A percentile compares a stretch with the other conserved stretches of the same genome.
These are phyloP conservation scores for Trichoderma semiorbis DNA, from an alignment of 2,329 filamentous ascomycete genomes.

Conservation along the genomic window DNA sequence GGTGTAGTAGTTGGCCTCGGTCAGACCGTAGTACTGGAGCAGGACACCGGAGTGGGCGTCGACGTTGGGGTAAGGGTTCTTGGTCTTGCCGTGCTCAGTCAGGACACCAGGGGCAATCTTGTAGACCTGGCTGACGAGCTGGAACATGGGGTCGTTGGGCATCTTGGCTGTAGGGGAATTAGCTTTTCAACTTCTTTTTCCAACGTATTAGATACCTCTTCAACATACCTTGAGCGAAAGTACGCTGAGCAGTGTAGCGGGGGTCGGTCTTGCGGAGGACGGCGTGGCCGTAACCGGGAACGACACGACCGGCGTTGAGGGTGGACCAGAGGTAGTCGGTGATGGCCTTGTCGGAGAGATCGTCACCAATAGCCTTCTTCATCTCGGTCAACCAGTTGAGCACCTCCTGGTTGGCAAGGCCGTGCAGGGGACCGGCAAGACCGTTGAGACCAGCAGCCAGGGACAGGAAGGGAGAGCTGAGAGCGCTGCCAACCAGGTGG, in stretches of 20 bases:
- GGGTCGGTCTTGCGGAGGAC: conserved; percentile 99
- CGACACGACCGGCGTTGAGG: conserved; percentile 90
- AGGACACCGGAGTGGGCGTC: conserved; percentile 99
- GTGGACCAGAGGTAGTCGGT: conserved; percentile 99
- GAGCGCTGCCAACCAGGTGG: conserved; percentile 91
- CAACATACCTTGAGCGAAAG: conserved; percentile 72
- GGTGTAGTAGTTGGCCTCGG: conserved; percentile 99
- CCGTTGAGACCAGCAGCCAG: conserved; percentile 95
- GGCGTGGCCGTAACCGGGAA: conserved; percentile 97
- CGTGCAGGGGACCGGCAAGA: conserved; percentile 96
- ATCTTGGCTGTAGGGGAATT: conserved; percentile 61
- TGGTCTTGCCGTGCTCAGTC: conserved; percentile 99
- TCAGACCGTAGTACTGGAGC: conserved; percentile 98
- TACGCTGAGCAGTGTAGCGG: conserved; percentile 96
- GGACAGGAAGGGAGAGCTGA: conserved; percentile 97
- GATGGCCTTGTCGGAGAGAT: conserved; percentile 94
- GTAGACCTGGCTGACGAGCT: conserved; percentile 99
- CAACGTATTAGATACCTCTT: neutral
- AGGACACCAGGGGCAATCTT: conserved; percentile 98
- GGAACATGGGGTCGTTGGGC: conserved; percentile 98
- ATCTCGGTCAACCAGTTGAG: conserved; percentile 99
- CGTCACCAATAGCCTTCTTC: conserved; percentile 91
- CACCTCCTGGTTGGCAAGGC: conserved; percentile 99
- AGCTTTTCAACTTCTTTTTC: conserved; percentile 22
- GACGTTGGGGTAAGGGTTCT: conserved; percentile 99